phyloP scores from a whole-genome alignment of 192 early-diverging fungal species.

The Mortierella alpina region DNA sequence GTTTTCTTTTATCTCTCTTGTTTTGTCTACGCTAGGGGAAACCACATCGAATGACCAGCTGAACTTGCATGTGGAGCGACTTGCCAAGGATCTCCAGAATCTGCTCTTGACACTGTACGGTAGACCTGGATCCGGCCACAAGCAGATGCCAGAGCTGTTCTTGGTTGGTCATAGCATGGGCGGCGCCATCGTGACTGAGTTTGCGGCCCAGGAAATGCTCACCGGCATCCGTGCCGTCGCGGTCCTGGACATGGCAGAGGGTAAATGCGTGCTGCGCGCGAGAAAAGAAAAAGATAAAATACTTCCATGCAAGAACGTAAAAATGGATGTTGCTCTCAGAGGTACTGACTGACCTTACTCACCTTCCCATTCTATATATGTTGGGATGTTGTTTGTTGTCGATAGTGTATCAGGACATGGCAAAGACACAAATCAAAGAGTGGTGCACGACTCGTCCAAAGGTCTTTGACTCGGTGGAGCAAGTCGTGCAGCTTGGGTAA shows the following conservation, averaged over 20 bases:
- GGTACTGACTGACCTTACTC: neutral
- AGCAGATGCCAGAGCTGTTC: constrained; percentile 16
- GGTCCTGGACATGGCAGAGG: constrained; percentile 68
- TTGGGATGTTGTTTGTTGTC: neutral
- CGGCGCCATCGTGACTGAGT: constrained; percentile 63
- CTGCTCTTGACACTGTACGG: constrained; percentile 14
- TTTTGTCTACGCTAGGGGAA: constrained; percentile 20
- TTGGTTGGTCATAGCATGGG: constrained; percentile 64
- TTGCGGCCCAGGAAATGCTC: constrained; percentile 47
- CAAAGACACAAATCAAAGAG: neutral
- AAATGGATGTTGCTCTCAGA: neutral
- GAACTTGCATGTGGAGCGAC: constrained; percentile 8
- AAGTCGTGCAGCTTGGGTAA: constrained; percentile 34
- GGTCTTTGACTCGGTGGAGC: constrained; percentile 2
- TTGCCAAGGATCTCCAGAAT: constrained; percentile 28
- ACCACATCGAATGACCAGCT: constrained; percentile 14
- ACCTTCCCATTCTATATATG: neutral
- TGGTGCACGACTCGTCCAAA: constrained; percentile 12
- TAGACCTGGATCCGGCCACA: neutral
- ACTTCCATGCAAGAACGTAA: too few relatives aligned
- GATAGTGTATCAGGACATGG: neutral
- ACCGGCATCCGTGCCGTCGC: constrained; percentile 55
- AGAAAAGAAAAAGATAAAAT: neutral
- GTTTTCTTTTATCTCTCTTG: neutral
- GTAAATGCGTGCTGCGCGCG: constrained; percentile 10